phyloP scores from a whole-genome alignment of 2,329 filamentous ascomycete species.

The Xenosphaeropsis pyriputrescens region DNA sequence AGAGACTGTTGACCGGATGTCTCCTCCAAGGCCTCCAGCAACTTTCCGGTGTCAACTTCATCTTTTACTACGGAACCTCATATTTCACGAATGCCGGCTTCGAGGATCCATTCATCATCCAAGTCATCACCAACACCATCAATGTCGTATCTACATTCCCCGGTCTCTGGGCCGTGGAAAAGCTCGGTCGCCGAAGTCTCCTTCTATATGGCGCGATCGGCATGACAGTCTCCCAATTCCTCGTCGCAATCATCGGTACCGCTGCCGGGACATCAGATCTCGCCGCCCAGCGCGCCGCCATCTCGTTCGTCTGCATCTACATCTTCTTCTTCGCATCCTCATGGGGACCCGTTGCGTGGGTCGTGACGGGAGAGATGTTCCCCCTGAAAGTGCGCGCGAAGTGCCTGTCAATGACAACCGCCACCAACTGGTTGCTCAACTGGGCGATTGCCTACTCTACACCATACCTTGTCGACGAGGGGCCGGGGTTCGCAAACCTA shows the following conservation, averaged over 20 bases:
- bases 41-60: constrained; percentile 57
- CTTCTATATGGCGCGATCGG: constrained; percentile 57
- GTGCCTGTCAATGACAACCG: constrained; percentile 60
- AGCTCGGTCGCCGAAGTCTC: constrained; percentile 55
- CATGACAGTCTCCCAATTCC: constrained; percentile 50
- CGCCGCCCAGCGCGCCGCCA: constrained; percentile 44
- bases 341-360: constrained; percentile 67
- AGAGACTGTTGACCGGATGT: constrained; percentile 55
- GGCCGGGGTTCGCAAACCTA: constrained; percentile 53
- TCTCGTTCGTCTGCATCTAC: constrained; percentile 53
- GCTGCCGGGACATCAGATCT: constrained; percentile 25
- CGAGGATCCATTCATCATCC: constrained; percentile 46
- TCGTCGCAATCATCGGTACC: constrained; percentile 44
- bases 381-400: constrained; percentile 59
- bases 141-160: constrained; percentile 61
- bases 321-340: constrained; percentile 71
- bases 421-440: constrained; percentile 67
- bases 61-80: constrained; percentile 58
- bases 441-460: constrained; percentile 72
- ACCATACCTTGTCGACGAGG: constrained; percentile 62
- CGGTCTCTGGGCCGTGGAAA: constrained; percentile 55
- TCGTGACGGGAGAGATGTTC: constrained; percentile 58
- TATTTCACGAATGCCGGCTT: constrained; percentile 49
- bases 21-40: constrained; percentile 64
- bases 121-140: constrained; percentile 58